These are phyloP conservation scores for Colletotrichum truncatum DNA, from an alignment of 2,329 filamentous ascomycete species.

Conservation along the genomic window DNA sequence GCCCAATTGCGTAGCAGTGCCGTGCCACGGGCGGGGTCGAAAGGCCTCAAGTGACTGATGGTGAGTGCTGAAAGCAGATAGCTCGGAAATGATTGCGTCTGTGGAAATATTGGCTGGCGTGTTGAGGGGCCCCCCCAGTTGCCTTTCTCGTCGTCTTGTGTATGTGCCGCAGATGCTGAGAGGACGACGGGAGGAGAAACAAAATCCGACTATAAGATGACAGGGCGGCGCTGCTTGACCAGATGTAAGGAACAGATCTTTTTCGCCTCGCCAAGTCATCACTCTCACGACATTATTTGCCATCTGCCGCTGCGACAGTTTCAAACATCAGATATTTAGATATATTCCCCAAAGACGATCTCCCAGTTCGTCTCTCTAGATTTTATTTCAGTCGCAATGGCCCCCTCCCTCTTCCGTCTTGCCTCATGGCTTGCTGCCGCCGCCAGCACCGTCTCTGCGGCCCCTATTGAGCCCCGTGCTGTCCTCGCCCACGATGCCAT, in stretches of 20 bases:
- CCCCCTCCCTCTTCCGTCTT: constrained; percentile 28
- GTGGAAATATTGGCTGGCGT: constrained; percentile 1
- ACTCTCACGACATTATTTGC: constrained; percentile 1
- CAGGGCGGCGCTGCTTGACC: constrained; percentile 2
- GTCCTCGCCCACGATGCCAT: constrained; percentile 43
- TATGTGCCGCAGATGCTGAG: background rate
- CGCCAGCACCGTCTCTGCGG: constrained; percentile 25
- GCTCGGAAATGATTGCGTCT: constrained; percentile 13
- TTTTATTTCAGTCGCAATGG: constrained; percentile 14
- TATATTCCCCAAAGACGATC: constrained; percentile 21
- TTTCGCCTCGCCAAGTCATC: constrained; percentile 4
- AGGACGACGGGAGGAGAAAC: background rate
- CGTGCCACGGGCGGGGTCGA: constrained; percentile 14
- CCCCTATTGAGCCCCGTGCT: constrained; percentile 37
- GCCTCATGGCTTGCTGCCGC: constrained; percentile 30
- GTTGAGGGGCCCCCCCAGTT: background rate
- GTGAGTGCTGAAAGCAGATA: background rate
- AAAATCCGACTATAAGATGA: constrained; percentile 20
- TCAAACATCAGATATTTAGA: constrained; percentile 15
- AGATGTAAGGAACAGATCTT: constrained; percentile 9
- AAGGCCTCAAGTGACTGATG: background rate
- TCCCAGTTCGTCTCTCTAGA: constrained; percentile 9
- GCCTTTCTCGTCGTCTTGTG: background rate
- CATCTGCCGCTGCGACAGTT: constrained; percentile 16
- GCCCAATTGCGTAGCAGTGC: constrained; percentile 18